Conservation (phyloP, 805 yeast genomes). For the Yamadazyma paraphyllophila region DNA sequence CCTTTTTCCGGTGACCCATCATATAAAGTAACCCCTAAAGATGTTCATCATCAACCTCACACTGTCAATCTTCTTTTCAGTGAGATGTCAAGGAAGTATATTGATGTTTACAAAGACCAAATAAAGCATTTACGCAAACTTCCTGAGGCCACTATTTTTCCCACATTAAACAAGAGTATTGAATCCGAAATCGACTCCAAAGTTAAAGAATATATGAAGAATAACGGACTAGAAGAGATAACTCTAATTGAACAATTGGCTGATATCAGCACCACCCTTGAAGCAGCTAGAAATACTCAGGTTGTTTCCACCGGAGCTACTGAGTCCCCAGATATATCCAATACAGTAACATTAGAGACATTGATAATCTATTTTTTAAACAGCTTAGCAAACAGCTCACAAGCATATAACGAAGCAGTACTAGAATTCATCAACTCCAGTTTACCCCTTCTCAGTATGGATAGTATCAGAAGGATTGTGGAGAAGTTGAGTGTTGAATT, state of each 20-base stretch:
- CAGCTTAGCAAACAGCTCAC: neutral
- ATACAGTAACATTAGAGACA: conserved; percentile 15
- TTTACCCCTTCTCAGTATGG: neutral
- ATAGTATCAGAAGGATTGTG: neutral
- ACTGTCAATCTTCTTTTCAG: conserved; percentile 26
- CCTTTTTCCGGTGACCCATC: conserved; percentile 27
- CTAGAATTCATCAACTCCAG: neutral
- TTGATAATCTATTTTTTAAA: conserved; percentile 8
- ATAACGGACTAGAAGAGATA: neutral
- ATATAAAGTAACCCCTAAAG: conserved; percentile 22
- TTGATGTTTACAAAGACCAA: conserved; percentile 23
- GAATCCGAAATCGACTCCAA: neutral
- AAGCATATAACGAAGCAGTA: neutral
- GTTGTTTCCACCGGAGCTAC: conserved; percentile 14
- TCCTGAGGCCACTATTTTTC: conserved; percentile 7
- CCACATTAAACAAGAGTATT: conserved; percentile 10
- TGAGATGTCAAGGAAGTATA: conserved; percentile 29
- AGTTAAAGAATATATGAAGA: neutral
- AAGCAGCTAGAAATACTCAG: conserved; percentile 18
- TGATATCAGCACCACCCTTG: conserved; percentile 14
- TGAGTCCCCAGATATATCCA: conserved; percentile 9
- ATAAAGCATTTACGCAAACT: conserved; percentile 17
- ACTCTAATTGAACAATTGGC: conserved; percentile 2
- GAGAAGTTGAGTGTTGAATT: neutral
- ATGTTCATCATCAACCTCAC: conserved; percentile 7